Evolutionary conservation across 352 stramenopile genomes (phyloP).

Genomic region (Globisporangium okanoganense): DNA sequence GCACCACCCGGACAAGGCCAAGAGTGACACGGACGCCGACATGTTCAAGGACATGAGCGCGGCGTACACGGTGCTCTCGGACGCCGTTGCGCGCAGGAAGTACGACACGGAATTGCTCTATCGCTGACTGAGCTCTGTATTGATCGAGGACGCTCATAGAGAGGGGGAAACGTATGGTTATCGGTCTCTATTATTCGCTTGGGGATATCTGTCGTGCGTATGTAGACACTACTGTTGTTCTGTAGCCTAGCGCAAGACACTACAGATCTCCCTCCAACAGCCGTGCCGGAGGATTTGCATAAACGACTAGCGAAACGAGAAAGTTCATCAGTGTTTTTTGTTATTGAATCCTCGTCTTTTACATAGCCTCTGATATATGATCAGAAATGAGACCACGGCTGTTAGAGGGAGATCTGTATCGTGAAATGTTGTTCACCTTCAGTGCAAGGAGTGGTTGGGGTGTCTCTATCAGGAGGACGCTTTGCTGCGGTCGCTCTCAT

Average conservation of each 20-base stretch:
- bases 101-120: constrained; percentile 77
- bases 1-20: constrained; percentile 88
- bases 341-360: too few relatives aligned
- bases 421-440: not conserved
- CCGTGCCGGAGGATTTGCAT: too few relatives aligned
- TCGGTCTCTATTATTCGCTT: constrained; percentile 7
- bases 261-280: too few relatives aligned
- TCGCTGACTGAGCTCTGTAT: not conserved
- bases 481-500: constrained; percentile 3
- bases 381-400: too few relatives aligned
- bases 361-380: too few relatives aligned
- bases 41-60: constrained; percentile 87
- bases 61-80: constrained; percentile 81
- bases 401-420: too few relatives aligned
- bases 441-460: not conserved
- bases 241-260: not conserved
- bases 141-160: not conserved
- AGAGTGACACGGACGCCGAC: constrained; percentile 48
- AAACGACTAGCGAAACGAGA: too few relatives aligned
- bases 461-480: not conserved
- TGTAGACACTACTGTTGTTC: not conserved
- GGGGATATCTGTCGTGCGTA: not conserved
- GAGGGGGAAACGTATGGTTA: not conserved
- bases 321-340: too few relatives aligned
- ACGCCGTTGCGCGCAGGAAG: constrained; percentile 40